phyloP scores from a whole-genome alignment of 768 basidiomycete genomes.

The Paxillus involutus region DNA sequence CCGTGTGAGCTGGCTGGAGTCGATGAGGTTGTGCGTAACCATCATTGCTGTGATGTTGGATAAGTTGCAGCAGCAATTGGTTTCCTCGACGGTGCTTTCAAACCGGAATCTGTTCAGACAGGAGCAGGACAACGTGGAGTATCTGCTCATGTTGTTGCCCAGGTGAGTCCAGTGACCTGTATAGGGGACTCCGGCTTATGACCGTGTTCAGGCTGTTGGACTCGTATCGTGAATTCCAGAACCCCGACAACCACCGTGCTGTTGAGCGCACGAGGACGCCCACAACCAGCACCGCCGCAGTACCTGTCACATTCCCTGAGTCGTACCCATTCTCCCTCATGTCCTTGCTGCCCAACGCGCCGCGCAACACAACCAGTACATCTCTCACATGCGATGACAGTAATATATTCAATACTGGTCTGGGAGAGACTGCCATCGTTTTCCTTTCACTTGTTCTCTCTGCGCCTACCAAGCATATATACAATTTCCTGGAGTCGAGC shows the following conservation, averaged over 20 bases:
- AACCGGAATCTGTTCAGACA: constrained; percentile 65
- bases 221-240: constrained; percentile 84
- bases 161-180: constrained; percentile 47
- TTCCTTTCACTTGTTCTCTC: constrained; percentile 79
- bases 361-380: constrained; percentile 41
- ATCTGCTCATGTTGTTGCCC: constrained; percentile 77
- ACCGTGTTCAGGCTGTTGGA: constrained; percentile 64
- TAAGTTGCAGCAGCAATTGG: constrained; percentile 79
- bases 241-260: constrained; percentile 59
- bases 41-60: constrained; percentile 89
- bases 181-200: constrained; percentile 2
- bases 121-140: constrained; percentile 93
- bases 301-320: constrained; percentile 88
- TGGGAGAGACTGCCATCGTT: constrained; percentile 86
- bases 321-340: constrained; percentile 90
- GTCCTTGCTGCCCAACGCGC: constrained; percentile 59
- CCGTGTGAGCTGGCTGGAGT: constrained; percentile 88
- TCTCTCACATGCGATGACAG: constrained; percentile 46
- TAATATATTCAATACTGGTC: constrained; percentile 63
- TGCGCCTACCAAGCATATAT: constrained; percentile 74
- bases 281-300: constrained; percentile 52
- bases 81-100: constrained; percentile 59
- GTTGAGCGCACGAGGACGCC: constrained; percentile 67
- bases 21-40: constrained; percentile 84
- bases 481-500: constrained; percentile 74